A percentile compares a stretch with the other conserved stretches of the same genome.
Conservation (phyloP, 1,139 yeast genomes). For the Magnusiomyces tetraspermus region DNA sequence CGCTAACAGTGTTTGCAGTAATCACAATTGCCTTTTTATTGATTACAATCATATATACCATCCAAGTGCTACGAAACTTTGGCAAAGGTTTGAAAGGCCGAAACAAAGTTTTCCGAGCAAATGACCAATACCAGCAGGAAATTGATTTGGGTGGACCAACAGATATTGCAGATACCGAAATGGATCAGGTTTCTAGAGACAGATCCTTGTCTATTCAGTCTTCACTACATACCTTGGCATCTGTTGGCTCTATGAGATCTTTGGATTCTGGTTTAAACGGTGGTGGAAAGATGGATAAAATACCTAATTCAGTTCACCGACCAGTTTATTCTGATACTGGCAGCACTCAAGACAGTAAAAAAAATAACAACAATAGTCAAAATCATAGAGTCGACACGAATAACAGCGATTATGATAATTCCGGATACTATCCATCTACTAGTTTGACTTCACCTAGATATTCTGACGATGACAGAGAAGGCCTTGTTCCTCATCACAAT, state of each 20-base stretch:
- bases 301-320: neutral
- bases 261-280: neutral
- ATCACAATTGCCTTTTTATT: slow-evolving; percentile 38
- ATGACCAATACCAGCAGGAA: neutral
- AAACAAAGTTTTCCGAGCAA: neutral
- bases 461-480: too few relatives aligned
- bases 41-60: slow-evolving; percentile 35
- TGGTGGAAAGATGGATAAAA: neutral
- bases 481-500: too few relatives aligned
- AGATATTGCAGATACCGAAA: neutral
- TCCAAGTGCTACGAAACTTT: slow-evolving; percentile 35
- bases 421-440: too few relatives aligned
- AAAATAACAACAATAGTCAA: too few relatives aligned
- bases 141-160: neutral
- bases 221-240: neutral
- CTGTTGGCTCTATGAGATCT: neutral
- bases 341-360: too few relatives aligned
- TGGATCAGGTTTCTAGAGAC: neutral
- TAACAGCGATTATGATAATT: too few relatives aligned
- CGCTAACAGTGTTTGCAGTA: slow-evolving; percentile 42
- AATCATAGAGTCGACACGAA: too few relatives aligned
- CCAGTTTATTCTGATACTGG: neutral
- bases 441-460: too few relatives aligned
- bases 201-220: neutral
- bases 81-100: slow-evolving; percentile 14